Evolutionary conservation across 1,139 yeast genomes (phyloP).

Genomic region (Yamadazyma diddensiae): DNA sequence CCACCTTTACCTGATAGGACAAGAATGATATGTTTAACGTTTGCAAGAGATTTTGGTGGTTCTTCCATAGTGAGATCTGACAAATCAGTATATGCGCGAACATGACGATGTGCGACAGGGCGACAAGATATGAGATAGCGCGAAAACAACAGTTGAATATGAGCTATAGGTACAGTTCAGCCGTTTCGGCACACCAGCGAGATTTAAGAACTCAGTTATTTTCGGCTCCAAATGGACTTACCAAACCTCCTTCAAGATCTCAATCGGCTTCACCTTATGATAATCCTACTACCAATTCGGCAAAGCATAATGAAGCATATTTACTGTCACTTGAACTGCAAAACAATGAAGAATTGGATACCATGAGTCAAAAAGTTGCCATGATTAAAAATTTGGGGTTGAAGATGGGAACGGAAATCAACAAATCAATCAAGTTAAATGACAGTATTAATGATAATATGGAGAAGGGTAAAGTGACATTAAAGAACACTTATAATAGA

Average conservation of each 20-base stretch:
- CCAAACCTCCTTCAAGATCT: constrained; percentile 31
- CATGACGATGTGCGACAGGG: too few species aligned
- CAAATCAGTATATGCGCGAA: too few species aligned
- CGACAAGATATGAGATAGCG: too few species aligned
- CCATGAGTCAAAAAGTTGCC: constrained; percentile 68
- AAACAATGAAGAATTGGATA: constrained; percentile 70
- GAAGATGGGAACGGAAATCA: constrained; percentile 82
- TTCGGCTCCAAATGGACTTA: constrained; percentile 23
- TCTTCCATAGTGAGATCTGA: too few species aligned
- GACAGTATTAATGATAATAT: constrained; percentile 50
- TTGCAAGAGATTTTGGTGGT: constrained; percentile 53
- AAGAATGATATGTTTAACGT: constrained; percentile 63
- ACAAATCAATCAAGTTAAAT: constrained; percentile 64
- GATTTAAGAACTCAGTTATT: constrained; percentile 49
- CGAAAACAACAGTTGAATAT: too few species aligned
- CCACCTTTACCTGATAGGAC: constrained; percentile 51
- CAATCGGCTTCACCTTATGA: constrained; percentile 48
- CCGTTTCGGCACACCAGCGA: constrained; percentile 42
- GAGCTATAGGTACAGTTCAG: constrained; percentile 35
- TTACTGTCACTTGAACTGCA: constrained; percentile 79
- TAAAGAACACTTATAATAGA: constrained; percentile 64
- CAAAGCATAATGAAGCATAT: constrained; percentile 53
- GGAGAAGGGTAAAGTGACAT: constrained; percentile 43
- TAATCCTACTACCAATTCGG: constrained; percentile 25
- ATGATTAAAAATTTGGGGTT: constrained; percentile 69